These are phyloP conservation scores for Agarophyton chilense DNA, from an alignment of 23 red algal species.

Conservation along the genomic window DNA sequence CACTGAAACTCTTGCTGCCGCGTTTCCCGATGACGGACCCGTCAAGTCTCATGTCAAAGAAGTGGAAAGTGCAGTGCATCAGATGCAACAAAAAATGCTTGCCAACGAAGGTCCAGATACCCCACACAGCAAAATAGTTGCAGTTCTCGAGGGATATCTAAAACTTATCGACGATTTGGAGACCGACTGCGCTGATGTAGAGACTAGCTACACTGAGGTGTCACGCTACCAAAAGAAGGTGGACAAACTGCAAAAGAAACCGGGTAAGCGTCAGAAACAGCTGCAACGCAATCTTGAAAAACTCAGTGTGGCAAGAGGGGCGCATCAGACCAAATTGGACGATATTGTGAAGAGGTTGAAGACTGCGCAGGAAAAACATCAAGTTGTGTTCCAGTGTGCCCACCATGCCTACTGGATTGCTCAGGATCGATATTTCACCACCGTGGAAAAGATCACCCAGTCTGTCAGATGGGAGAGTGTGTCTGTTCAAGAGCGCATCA, in stretches of 20 bases:
- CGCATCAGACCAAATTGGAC: constrained; percentile 31
- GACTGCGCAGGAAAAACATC: constrained; percentile 25
- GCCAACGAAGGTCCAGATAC: constrained; percentile 12
- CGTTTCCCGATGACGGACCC: neutral
- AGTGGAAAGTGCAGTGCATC: constrained; percentile 23
- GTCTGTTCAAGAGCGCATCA: constrained; percentile 36
- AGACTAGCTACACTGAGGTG: constrained; percentile 42
- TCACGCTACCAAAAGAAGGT: constrained; percentile 57
- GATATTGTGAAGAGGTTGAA: constrained; percentile 21
- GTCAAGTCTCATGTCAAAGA: constrained; percentile 38
- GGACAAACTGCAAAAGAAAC: constrained; percentile 46
- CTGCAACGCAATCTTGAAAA: constrained; percentile 59
- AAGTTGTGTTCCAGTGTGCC: constrained; percentile 56
- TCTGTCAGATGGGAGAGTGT: constrained; percentile 40
- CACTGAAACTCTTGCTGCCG: constrained; percentile 29
- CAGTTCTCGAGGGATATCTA: constrained; percentile 43
- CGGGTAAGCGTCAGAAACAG: constrained; percentile 7
- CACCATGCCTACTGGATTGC: constrained; percentile 69
- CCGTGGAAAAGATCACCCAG: constrained; percentile 38
- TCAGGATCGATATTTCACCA: constrained; percentile 23
- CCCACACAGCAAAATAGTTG: constrained; percentile 22
- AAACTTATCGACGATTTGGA: constrained; percentile 11
- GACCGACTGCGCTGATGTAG: constrained; percentile 9
- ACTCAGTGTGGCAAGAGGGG: constrained; percentile 15
- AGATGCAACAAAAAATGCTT: constrained; percentile 30